Evolutionary conservation across 1,139 yeast genomes (phyloP), one percentile per base, ranked within the genome.

Genomic region (Waltiozyma solani): DNA sequence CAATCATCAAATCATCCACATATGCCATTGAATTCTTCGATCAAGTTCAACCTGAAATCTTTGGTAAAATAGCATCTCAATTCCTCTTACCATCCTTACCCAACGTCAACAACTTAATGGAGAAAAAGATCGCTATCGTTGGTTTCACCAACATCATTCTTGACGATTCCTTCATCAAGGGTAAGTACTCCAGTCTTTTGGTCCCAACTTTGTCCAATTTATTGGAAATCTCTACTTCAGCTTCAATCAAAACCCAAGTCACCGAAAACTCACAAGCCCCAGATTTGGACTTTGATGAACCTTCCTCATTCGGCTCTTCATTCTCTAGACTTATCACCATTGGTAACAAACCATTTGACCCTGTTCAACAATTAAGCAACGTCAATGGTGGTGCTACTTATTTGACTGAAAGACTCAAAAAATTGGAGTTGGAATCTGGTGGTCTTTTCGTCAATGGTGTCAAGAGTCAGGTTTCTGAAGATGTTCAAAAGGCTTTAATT

Each of bases 221-320:
- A 30, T 59, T 76, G 8, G 66, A 67, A 40, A 62, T 82, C 24
- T 44, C 59, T 12, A 48, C 58, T 3, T 56, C 62, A 5, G 61
- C 61, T 34, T 58, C 61, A 24, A 54, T 60, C 29, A 57, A 40
- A 32, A 20, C 33, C 8, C 33, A 19, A 19, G 11, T 13, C 9
- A 20, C 23, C 5, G 44, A 55, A 36, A 43, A 56, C 34, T 60
- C 53, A 21, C 59, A 54, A 14, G 67, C 59, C 33, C 45, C 54
- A 15, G 58, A 63, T 22, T 48, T 67, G 34, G 71, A 71, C 30
- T 43, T 61, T 27, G 69, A 63, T 39, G 68, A 64, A 40, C 53
- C 60, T n/a, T 50, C 65, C 1, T 68, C 93, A 1, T 91, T 87
- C 61, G 97, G 97, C 2, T 80, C 96, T 0, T 76, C 79, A 37